These are phyloP conservation scores for Lachancea nothofagi DNA, from an alignment of 805 yeast species.

Conservation along the genomic window DNA sequence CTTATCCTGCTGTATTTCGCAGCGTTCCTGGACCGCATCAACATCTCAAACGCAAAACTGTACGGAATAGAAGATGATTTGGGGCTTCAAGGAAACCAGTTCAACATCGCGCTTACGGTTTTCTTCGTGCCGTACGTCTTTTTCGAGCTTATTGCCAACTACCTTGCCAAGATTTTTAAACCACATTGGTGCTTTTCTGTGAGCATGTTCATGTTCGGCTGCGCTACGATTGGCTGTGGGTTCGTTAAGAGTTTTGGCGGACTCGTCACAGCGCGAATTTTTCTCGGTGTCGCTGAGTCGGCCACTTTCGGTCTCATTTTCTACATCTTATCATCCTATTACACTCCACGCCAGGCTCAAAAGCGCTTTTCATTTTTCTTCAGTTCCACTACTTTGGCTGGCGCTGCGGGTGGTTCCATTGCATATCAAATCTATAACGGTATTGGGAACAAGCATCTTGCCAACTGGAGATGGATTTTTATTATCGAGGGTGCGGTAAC, in stretches of 20 bases:
- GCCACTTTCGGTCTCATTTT: slow-evolving; percentile 6
- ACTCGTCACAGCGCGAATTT: slow-evolving; percentile 5
- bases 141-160: slow-evolving; percentile 6
- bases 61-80: slow-evolving; percentile 7
- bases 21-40: slow-evolving; percentile 7
- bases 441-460: slow-evolving; percentile 2
- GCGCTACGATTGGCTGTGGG: slow-evolving; percentile 5
- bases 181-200: slow-evolving; percentile 8
- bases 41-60: slow-evolving; percentile 7
- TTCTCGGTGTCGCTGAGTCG: slow-evolving; percentile 6
- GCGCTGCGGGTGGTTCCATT: slow-evolving; percentile 9
- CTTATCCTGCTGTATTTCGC: slow-evolving; percentile 6
- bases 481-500: slow-evolving; percentile 7
- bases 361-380: slow-evolving; percentile 5
- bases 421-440: slow-evolving; percentile 5
- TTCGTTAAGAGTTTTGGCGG: slow-evolving; percentile 6
- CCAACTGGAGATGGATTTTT: slow-evolving; percentile 10
- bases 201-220: slow-evolving; percentile 8
- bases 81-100: slow-evolving; percentile 7
- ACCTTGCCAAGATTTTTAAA: slow-evolving; percentile 3
- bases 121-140: slow-evolving; percentile 8
- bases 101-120: slow-evolving; percentile 6
- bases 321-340: slow-evolving; percentile 6
- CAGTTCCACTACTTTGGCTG: slow-evolving; percentile 6
- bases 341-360: slow-evolving; percentile 5